Base-by-base conservation (phyloP, 306 rosid species). In the Macrotyloma uniflorum region DNA sequence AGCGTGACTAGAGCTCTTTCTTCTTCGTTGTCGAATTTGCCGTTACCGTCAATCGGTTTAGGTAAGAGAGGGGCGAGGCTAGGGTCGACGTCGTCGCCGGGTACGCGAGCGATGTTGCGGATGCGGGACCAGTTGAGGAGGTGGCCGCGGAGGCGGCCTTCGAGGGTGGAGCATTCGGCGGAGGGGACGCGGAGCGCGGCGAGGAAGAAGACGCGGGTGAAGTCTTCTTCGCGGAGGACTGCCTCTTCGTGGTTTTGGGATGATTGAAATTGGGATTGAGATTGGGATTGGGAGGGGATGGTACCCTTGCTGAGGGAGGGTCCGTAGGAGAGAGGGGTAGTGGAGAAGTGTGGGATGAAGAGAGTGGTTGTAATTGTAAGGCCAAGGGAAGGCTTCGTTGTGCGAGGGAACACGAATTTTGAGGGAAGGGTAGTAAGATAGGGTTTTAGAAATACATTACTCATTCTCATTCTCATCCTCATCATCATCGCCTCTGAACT, bases 51-150 rank as follows among this genome's bases (percentile, higher is more conserved):
- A 53, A 6, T 69, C 12, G 11, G 78, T 18, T 66, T 45, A 4
- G 79, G 81, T 28, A 94, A 69, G 1, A 93, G 84, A 13, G 72
- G 58, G 0, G 65, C 84, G 13, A 89, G 19, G 55, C 40, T 61
- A 9, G 84, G 83, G 13, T 89, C 93, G 19, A 92, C 26, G 26
- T 91, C 98, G 16, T 95, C 99, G 5, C 96, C 98, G 35, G 96
- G 89, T 62, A 92, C 97, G 58, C 97, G 88, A 32, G 89, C 98
- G 22, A 95, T 78, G 90, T 95, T 95, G 81, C 91, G 93, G 46
- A 95, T 35, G 32, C 99, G 96, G 12, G 99, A 97, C 99, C 99
- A 95, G 76, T 95, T 95, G 80, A 95, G 83, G 62, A 92, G 91
- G 84, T 95, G 99, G 19, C 99, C 98, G 0, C 99, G 93, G 81